Conservation (phyloP, 2,329 filamentous ascomycete genomes). For the Saccharata proteae region DNA sequence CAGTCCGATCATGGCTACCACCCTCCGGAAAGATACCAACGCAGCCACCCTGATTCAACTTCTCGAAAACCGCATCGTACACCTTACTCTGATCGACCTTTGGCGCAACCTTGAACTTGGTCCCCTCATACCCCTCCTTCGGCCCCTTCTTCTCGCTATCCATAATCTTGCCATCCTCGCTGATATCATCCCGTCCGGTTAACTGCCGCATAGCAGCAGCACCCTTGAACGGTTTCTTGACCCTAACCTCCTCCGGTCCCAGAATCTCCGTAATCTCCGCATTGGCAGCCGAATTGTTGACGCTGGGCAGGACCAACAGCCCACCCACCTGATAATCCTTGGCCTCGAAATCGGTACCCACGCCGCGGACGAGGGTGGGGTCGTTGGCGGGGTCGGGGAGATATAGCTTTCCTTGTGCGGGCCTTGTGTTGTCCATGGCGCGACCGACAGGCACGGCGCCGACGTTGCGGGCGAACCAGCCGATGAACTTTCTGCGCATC, state of each 20-base stretch:
- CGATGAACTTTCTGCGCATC: conserved; percentile 80
- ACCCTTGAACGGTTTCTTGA: conserved; percentile 81
- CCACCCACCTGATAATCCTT: conserved; percentile 63
- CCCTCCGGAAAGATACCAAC: conserved; percentile 97
- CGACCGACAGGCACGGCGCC: conserved; percentile 89
- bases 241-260: conserved; percentile 64
- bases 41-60: conserved; percentile 70
- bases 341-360: conserved; percentile 71
- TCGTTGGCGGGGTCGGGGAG: conserved; percentile 79
- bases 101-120: conserved; percentile 75
- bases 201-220: conserved; percentile 65
- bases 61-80: conserved; percentile 83
- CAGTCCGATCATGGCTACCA: conserved; percentile 87
- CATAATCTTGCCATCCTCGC: conserved; percentile 51
- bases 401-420: conserved; percentile 69
- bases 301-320: conserved; percentile 73
- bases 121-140: conserved; percentile 54
- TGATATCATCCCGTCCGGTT: conserved; percentile 65
- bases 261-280: conserved; percentile 74
- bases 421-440: conserved; percentile 77
- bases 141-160: conserved; percentile 43
- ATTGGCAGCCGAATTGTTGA: conserved; percentile 69
- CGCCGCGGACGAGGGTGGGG: conserved; percentile 65
- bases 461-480: conserved; percentile 69
- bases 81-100: conserved; percentile 91